Percentiles rank a stretch among this genome's conserved stretches.
phyloP scores from a whole-genome alignment of 148 eudicot genomes.

The Mesembryanthemum crystallinum region DNA sequence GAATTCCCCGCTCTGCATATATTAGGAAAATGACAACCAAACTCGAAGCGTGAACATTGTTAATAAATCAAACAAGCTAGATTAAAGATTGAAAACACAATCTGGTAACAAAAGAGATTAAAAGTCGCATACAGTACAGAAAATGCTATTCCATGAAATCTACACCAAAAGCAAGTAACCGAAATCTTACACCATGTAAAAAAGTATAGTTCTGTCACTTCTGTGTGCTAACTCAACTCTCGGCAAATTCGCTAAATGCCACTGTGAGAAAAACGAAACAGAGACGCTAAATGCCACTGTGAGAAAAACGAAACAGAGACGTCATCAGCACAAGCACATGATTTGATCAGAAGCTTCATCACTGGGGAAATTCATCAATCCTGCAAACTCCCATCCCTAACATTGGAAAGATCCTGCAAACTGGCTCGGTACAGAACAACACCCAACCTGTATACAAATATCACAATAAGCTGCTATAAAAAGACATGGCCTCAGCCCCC shows the following conservation, averaged over 20 bases:
- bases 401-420: slow-evolving; percentile 38
- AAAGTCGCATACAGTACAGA: neutral
- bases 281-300: neutral
- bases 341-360: slow-evolving; percentile 12
- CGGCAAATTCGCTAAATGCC: neutral
- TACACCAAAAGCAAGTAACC: neutral
- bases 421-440: slow-evolving; percentile 42
- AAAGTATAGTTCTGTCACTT: neutral
- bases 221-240: neutral
- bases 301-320: neutral
- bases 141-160: neutral
- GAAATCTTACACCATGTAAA: neutral
- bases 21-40: too few relatives aligned
- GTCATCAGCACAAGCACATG: neutral
- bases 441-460: slow-evolving; percentile 79
- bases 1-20: too few relatives aligned
- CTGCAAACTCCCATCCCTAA: slow-evolving; percentile 19
- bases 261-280: neutral
- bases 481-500: slow-evolving; percentile 46
- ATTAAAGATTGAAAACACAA: neutral
- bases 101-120: too few relatives aligned
- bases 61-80: too few relatives aligned
- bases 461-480: slow-evolving; percentile 59
- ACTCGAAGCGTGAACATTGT: too few relatives aligned
- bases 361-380: neutral